These are phyloP conservation scores for Ascoidea asiatica DNA, from an alignment of 805 yeast species.

Conservation along the genomic window DNA sequence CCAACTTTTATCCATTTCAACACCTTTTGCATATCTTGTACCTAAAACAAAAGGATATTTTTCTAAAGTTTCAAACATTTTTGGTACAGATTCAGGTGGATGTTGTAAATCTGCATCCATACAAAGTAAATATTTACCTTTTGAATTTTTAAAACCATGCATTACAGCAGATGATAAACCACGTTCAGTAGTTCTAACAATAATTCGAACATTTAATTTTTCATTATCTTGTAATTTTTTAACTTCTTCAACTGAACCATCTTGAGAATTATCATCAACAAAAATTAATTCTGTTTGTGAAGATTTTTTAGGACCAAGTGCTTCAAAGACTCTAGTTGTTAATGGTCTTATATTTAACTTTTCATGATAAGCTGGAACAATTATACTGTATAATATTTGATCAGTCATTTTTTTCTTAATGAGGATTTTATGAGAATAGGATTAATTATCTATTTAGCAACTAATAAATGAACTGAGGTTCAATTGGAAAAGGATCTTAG, in stretches of 20 bases:
- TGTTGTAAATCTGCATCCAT: constrained; percentile 44
- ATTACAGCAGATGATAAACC: constrained; percentile 37
- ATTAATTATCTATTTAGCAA: too few relatives aligned
- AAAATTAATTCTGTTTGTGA: constrained; percentile 31
- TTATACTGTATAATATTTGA: constrained; percentile 14
- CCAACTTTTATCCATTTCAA: constrained; percentile 41
- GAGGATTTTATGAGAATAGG: too few relatives aligned
- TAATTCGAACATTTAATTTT: constrained; percentile 32
- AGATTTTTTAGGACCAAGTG: constrained; percentile 28
- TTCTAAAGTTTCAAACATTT: constrained; percentile 25
- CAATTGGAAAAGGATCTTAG: too few relatives aligned
- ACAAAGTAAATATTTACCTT: constrained; percentile 33
- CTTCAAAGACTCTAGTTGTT: constrained; percentile 33
- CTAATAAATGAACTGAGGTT: too few relatives aligned
- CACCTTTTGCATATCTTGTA: constrained; percentile 41
- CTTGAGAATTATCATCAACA: constrained; percentile 37
- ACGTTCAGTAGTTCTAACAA: constrained; percentile 36
- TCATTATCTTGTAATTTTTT: constrained; percentile 29
- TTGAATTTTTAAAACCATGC: constrained; percentile 31
- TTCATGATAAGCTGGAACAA: constrained; percentile 40
- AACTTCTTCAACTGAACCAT: constrained; percentile 40
- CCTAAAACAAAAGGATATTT: constrained; percentile 32
- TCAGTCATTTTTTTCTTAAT: background rate
- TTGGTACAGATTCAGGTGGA: constrained; percentile 38
- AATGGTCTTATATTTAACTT: constrained; percentile 33